Evolutionary conservation across 306 rosid species (phyloP), one percentile per base, ranked within the genome.

Genomic region (Cucurbita ficifolia): DNA sequence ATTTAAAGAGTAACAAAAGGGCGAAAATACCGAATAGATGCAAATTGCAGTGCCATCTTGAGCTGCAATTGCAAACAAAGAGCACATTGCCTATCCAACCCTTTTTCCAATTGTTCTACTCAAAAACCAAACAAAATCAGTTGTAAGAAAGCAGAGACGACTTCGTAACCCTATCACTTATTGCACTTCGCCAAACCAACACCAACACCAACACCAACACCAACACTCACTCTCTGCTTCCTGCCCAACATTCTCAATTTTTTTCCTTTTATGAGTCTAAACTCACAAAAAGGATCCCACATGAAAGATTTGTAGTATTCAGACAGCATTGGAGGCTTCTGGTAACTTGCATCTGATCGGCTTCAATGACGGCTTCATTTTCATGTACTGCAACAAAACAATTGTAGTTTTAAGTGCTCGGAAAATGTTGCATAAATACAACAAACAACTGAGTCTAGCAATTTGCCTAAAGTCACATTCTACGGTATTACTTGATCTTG

Each of bases 341-440:
- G 88, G 96, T 83, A 80, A 96, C 80, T 84, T 57, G 62, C 91
- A 95, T 21, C 81, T 84, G 81, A 84, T 83, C 71, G 83, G 79
- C 80, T 89, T 89, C 72, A 81, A 75, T 54, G 85, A 67, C 46
- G 96, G 86, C 36, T 73, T 86, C 86, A 81, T 51, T 60, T 86
- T 85, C 88, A 83, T 33, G 84, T 76, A 83, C 97, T 91, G 79
- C 81, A 82, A 6, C 78, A 81, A 74, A 70, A 70, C 18, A 54
- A 45, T 35, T 59, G 54, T 21, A 12, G 55, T 29, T 16, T 7
- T 5, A 29, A 46, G 24, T 46, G 43, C 24, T 8, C 0, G 53
- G 36, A 46, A 39, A 17, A 22, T 67, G 72, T 10, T 10, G 36
- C 6, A 19, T 45, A 46, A 21, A 19, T 6, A 29, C 33, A 29